Percentiles rank a stretch among this genome's conserved stretches.
Evolutionary conservation across 2,329 filamentous ascomycete genomes (phyloP).

Genomic region (Aspergillus aculeatus): DNA sequence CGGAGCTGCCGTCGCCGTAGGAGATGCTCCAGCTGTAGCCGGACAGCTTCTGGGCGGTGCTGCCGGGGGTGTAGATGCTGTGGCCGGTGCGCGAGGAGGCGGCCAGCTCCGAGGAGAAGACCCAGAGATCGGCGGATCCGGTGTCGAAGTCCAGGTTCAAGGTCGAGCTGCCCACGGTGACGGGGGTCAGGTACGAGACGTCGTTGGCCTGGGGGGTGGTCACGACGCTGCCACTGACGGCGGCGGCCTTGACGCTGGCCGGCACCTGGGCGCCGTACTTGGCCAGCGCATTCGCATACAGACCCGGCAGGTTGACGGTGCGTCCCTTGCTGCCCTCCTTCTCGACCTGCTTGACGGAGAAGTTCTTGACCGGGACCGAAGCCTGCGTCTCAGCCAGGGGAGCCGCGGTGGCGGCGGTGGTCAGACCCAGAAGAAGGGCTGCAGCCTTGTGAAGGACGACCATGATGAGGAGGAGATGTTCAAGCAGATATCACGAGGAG

Average conservation of each 20-base stretch:
- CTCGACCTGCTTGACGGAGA: constrained; percentile 33
- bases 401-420: constrained; percentile 29
- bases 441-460: constrained; percentile 36
- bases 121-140: constrained; percentile 67
- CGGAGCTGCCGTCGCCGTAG: constrained; percentile 66
- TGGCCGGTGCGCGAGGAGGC: constrained; percentile 54
- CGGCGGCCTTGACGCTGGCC: constrained; percentile 30
- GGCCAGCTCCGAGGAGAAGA: constrained; percentile 61
- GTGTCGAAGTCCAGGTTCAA: constrained; percentile 71
- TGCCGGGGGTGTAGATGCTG: constrained; percentile 56
- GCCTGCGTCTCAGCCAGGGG: constrained; percentile 22
- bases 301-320: constrained; percentile 28
- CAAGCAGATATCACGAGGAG: constrained; percentile 2
- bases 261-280: constrained; percentile 36
- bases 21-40: constrained; percentile 59
- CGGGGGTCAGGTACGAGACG: constrained; percentile 59
- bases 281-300: constrained; percentile 29
- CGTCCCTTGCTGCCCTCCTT: constrained; percentile 19
- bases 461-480: constrained; percentile 23
- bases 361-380: constrained; percentile 20
- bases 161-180: constrained; percentile 62
- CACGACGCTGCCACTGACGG: constrained; percentile 33
- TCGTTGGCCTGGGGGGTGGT: constrained; percentile 53
- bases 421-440: constrained; percentile 26
- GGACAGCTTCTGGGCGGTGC: constrained; percentile 45